Base-by-base conservation (phyloP, 805 yeast species). In the Lipomyces chichibuensis region DNA sequence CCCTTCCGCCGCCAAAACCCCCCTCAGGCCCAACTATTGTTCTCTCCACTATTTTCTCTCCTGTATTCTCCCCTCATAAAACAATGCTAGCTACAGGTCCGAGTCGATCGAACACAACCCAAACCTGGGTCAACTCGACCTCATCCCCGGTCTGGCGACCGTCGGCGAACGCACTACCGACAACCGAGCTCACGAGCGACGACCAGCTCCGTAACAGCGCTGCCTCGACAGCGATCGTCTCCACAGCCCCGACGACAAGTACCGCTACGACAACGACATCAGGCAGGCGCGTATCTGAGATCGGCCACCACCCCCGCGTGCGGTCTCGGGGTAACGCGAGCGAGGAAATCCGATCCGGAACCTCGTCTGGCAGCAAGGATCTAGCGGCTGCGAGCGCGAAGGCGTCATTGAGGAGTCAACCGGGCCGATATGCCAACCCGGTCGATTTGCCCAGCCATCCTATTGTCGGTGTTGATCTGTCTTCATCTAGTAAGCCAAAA, bases 401-500 rank as follows among this genome's bases (percentile, higher is more conserved):
- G 55, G 23, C 63, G n/a, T n/a, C 63, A 13, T 32, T 27, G 25
- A 32, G 64, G 2, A 39, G 25, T 37, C 52, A 63, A 8, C 67
- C 67, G 17, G 37, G 59, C 27, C 55, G 57, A n/a, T 62, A 61
- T 54, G 70, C 70, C 20, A 49, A 58, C 51, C 65, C 65, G 23
- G 51, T 32, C 25, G 67, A 67, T 55, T 59, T 67, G 27, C 70
- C 70, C n/a, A 57, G 63, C 25, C 63, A 57, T 49, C 70, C 70
- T n/a, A 13, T 51, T 17, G 67, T 64, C 60, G 67, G 70, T n/a
- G 55, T 67, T 35, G 62, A 64, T 29, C 27, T 54, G 51, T n/a
- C 43, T 32, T 61, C 39, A 9, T 56, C 65, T 0, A 52, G 69
- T 66, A 54, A 29, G 69, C 59, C 23, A 11, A 43, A 2, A 4